Conservation (phyloP, 2,329 filamentous ascomycete species). For the Scedosporium apiospermum region DNA sequence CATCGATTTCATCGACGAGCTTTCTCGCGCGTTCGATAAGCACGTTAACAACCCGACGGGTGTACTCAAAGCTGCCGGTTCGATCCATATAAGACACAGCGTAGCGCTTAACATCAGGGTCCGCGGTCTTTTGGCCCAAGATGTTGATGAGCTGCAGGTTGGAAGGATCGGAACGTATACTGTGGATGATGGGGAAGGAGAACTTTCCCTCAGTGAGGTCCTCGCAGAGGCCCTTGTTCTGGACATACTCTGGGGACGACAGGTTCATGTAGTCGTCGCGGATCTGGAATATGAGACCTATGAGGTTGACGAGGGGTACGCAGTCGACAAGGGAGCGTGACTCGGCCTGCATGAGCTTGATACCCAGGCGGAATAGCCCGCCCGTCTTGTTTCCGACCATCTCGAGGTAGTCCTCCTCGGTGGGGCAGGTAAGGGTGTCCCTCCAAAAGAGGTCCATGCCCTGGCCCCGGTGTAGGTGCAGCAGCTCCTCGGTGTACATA, state of each 20-base stretch:
- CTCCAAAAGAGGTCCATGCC: constrained; percentile 91
- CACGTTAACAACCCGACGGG: constrained; percentile 54
- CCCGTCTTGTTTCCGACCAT: constrained; percentile 92
- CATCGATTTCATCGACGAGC: constrained; percentile 56
- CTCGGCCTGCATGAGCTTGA: constrained; percentile 83
- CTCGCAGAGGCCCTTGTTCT: constrained; percentile 90
- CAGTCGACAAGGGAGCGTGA: constrained; percentile 52
- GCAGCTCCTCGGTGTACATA: constrained; percentile 72
- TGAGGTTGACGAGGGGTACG: constrained; percentile 73
- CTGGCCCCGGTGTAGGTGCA: constrained; percentile 79
- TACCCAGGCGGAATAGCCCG: constrained; percentile 72
- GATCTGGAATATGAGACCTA: constrained; percentile 84
- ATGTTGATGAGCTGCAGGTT: constrained; percentile 85
- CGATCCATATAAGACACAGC: constrained; percentile 85
- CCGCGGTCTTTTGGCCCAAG: constrained; percentile 76
- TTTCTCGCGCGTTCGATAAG: constrained; percentile 54
- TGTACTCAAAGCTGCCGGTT: constrained; percentile 85
- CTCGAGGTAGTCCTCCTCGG: constrained; percentile 83
- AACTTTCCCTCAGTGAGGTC: constrained; percentile 97
- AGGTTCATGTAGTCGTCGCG: constrained; percentile 93
- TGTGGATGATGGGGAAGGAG: constrained; percentile 90
- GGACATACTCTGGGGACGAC: constrained; percentile 60
- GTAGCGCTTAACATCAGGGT: constrained; percentile 84
- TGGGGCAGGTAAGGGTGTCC: constrained; percentile 73
- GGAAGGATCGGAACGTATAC: constrained; percentile 65